phyloP scores from a whole-genome alignment of 2,329 filamentous ascomycete genomes.

The Hortaea werneckii region DNA sequence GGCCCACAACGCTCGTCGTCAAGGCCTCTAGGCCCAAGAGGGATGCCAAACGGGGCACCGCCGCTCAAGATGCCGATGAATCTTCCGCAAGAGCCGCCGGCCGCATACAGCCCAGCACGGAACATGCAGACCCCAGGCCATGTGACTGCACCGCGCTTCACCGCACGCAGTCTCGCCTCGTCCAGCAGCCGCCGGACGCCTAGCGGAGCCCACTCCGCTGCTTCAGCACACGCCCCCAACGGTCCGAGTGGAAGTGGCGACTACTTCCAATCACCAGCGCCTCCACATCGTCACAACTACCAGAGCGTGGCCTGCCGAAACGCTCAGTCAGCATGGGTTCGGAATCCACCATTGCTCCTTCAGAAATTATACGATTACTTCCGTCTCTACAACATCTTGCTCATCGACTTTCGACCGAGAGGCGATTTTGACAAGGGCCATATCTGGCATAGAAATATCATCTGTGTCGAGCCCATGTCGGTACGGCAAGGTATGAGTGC shows the following conservation, averaged over 20 bases:
- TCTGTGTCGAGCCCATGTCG: slow-evolving; percentile 81
- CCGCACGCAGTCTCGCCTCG: slow-evolving; percentile 53
- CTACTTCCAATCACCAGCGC: slow-evolving; percentile 27
- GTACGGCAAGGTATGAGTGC: slow-evolving; percentile 58
- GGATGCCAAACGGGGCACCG: slow-evolving; percentile 40
- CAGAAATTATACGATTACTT: slow-evolving; percentile 64
- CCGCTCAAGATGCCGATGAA: slow-evolving; percentile 39
- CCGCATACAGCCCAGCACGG: slow-evolving; percentile 68
- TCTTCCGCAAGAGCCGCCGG: slow-evolving; percentile 61
- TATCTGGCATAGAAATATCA: slow-evolving; percentile 70
- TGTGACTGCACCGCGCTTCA: slow-evolving; percentile 55
- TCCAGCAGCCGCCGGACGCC: slow-evolving; percentile 43
- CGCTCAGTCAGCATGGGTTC: slow-evolving; percentile 40
- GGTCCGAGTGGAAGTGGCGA: slow-evolving; percentile 24
- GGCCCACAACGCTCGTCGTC: slow-evolving; percentile 2
- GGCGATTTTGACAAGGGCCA: slow-evolving; percentile 80
- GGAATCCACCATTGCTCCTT: slow-evolving; percentile 53
- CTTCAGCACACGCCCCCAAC: slow-evolving; percentile 30
- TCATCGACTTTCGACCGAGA: slow-evolving; percentile 78
- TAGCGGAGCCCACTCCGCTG: slow-evolving; percentile 18
- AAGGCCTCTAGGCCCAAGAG: slow-evolving; percentile 40
- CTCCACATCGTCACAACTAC: slow-evolving; percentile 2
- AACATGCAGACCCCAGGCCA: slow-evolving; percentile 58
- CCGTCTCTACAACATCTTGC: slow-evolving; percentile 54
- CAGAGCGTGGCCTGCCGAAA: slow-evolving; percentile 15